Evolutionary conservation across 352 stramenopile genomes (phyloP).

Genomic region (Lagenidium giganteum): DNA sequence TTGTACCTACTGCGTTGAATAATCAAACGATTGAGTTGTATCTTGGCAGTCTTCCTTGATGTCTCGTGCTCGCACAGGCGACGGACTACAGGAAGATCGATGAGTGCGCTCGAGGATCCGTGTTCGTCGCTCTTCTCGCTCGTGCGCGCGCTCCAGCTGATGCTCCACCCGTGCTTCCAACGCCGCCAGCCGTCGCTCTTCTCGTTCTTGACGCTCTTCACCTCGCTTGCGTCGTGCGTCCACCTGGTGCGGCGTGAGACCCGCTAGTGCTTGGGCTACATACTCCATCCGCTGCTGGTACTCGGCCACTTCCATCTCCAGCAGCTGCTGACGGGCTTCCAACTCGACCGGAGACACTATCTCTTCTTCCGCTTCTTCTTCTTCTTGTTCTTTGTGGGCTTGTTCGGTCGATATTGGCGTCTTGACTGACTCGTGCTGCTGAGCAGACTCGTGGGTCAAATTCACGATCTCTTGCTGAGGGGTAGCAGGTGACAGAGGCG

Average conservation of each 20-base stretch:
- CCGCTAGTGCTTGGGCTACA: conserved; percentile 53
- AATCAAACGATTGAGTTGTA: background rate
- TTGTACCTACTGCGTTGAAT: background rate
- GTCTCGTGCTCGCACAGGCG: conserved; percentile 16
- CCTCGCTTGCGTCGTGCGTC: conserved; percentile 43
- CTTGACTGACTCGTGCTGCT: background rate
- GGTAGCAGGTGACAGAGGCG: background rate
- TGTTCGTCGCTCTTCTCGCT: conserved; percentile 32
- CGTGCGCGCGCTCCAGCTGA: conserved; percentile 37
- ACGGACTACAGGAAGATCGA: conserved; percentile 34
- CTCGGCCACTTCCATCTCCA: conserved; percentile 32
- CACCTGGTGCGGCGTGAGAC: conserved; percentile 62
- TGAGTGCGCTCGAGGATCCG: conserved; percentile 21
- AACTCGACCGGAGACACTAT: conserved; percentile 18
- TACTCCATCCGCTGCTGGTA: conserved; percentile 50
- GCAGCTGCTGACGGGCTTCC: conserved; percentile 19
- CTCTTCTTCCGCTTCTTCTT: background rate
- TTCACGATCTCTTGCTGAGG: background rate
- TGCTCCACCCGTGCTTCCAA: conserved; percentile 45
- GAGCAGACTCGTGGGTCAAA: background rate
- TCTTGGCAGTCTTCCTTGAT: background rate
- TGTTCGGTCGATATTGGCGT: background rate
- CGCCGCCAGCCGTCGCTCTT: conserved; percentile 35
- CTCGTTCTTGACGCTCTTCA: conserved; percentile 35
- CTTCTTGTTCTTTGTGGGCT: background rate